Conservation (phyloP, 768 basidiomycete genomes). For the Mycena crocata region DNA sequence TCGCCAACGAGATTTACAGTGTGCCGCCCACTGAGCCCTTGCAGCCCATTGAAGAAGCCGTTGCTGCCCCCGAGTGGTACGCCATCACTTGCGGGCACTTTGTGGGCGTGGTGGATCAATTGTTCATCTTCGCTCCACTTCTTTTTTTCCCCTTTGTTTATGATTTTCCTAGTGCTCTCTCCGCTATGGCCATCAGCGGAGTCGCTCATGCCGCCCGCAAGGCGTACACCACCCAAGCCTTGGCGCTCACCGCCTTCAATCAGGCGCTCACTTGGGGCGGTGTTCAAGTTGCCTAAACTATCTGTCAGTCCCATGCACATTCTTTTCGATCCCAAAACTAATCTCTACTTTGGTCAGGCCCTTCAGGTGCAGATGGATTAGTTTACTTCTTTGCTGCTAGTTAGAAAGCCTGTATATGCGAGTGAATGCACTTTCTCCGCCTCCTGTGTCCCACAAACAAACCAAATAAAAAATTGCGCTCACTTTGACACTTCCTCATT, state of each 20-base stretch:
- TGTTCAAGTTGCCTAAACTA: slow-evolving; percentile 1
- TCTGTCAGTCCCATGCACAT: no score
- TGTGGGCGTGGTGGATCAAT: slow-evolving; percentile 9
- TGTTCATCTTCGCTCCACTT: neutral
- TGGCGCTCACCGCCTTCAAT: slow-evolving; percentile 9
- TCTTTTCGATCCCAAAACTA: no score
- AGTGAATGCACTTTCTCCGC: no score
- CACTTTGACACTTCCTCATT: no score
- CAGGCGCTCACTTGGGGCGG: slow-evolving; percentile 11
- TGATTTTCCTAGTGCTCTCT: neutral
- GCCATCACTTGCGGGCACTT: neutral
- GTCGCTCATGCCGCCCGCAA: no score
- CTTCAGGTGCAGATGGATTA: no score
- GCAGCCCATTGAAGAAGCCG: neutral
- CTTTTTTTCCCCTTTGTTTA: neutral
- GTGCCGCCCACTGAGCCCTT: neutral
- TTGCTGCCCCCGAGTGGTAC: neutral
- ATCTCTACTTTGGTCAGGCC: no score
- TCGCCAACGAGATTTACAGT: neutral
- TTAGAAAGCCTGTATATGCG: no score
- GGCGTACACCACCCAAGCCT: slow-evolving; percentile 5
- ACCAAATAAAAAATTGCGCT: no score
- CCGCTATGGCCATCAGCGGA: neutral
- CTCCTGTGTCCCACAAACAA: no score
- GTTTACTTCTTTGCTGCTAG: no score